These are phyloP conservation scores for Diaporthe citri DNA, from an alignment of 2,329 filamentous ascomycete genomes.

Conservation along the genomic window DNA sequence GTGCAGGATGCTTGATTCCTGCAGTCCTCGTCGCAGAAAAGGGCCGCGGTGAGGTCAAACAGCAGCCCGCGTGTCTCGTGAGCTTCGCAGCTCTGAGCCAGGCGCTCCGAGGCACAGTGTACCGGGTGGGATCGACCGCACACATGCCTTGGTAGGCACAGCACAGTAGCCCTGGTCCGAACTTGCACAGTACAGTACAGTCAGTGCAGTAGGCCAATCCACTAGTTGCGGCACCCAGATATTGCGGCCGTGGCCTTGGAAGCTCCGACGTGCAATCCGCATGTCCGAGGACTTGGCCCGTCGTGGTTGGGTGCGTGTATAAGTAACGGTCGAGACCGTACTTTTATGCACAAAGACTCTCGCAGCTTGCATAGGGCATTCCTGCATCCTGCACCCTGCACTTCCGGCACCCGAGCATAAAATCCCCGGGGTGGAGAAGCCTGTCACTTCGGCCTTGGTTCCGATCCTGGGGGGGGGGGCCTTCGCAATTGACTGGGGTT, in stretches of 20 bases:
- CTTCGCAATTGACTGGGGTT: slow-evolving; percentile 3
- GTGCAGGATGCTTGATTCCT: slow-evolving; percentile 31
- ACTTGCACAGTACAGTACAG: background rate
- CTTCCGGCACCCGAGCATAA: slow-evolving; percentile 29
- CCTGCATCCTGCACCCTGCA: slow-evolving; percentile 27
- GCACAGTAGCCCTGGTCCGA: background rate
- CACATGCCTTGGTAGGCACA: background rate
- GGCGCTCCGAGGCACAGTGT: background rate
- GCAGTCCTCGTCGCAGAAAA: slow-evolving; percentile 7
- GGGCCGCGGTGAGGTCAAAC: background rate
- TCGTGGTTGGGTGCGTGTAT: too few relatives aligned
- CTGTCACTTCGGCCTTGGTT: slow-evolving; percentile 24
- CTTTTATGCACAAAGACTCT: slow-evolving; percentile 17
- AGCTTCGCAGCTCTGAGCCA: background rate
- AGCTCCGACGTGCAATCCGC: background rate
- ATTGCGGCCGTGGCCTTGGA: slow-evolving; percentile 5
- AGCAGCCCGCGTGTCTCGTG: slow-evolving; percentile 10
- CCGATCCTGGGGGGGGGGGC: background rate
- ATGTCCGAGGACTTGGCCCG: background rate
- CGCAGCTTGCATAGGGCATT: slow-evolving; percentile 18
- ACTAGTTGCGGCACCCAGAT: slow-evolving; percentile 18
- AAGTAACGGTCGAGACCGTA: slow-evolving; percentile 17
- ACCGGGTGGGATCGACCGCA: background rate
- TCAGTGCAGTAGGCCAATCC: background rate
- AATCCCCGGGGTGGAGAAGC: slow-evolving; percentile 27